phyloP scores from a whole-genome alignment of 257 asterid species.

The Apocynum venetum region DNA sequence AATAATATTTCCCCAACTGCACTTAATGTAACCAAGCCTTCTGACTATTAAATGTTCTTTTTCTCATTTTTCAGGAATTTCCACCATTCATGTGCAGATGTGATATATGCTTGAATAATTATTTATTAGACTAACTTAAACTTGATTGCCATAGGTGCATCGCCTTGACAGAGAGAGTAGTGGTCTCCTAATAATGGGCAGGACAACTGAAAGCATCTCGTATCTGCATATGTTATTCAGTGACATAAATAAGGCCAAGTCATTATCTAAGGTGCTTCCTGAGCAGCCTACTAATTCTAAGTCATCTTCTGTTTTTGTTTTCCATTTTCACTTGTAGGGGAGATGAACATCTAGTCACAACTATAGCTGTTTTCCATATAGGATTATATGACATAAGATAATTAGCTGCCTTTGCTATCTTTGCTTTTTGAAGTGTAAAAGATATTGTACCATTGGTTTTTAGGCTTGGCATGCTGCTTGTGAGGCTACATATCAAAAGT shows the following conservation, averaged over 20 bases:
- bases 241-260: conserved; percentile 47
- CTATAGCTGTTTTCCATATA: not conserved
- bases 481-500: conserved; percentile 54
- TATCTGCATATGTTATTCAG: conserved; percentile 70
- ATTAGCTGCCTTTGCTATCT: not conserved
- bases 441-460: conserved; percentile 14
- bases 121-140: not conserved
- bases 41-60: not conserved
- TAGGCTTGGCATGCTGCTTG: conserved; percentile 76
- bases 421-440: not conserved
- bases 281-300: not conserved
- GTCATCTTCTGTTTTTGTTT: not conserved
- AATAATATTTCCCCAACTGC: not conserved
- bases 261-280: conserved; percentile 56
- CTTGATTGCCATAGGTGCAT: conserved; percentile 52
- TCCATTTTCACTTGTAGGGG: not conserved
- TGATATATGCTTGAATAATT: not conserved
- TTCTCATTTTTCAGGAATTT: not conserved
- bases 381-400: not conserved
- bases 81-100: not conserved
- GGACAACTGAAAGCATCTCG: conserved; percentile 77
- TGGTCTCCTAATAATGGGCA: conserved; percentile 89
- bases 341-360: not conserved
- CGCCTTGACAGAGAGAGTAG: conserved; percentile 97
- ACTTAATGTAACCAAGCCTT: not conserved